phyloP scores from a whole-genome alignment of 495 filamentous ascomycete genomes.

The Astrothelium macrocarpum region DNA sequence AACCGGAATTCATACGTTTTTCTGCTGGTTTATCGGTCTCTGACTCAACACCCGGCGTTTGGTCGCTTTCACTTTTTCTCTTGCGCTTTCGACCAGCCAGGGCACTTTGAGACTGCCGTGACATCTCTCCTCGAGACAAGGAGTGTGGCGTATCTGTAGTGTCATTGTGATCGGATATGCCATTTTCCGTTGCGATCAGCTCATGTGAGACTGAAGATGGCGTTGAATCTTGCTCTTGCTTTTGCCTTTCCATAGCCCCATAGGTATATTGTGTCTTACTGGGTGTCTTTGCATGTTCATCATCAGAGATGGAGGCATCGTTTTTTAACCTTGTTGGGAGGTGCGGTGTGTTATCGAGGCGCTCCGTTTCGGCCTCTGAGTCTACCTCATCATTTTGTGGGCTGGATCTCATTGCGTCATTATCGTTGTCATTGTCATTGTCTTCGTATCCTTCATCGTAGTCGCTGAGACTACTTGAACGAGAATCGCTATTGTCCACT shows the following conservation, averaged over 20 bases:
- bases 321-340: conserved; percentile 11
- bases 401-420: conserved; percentile 39
- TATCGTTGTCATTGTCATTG: conserved; percentile 26
- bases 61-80: conserved; percentile 12
- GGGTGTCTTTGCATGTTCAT: conserved; percentile 23
- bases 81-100: conserved; percentile 12
- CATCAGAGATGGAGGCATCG: conserved; percentile 14
- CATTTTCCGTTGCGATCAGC: neutral
- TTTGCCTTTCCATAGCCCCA: conserved; percentile 24
- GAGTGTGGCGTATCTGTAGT: neutral
- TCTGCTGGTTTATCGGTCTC: conserved; percentile 11
- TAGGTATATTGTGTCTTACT: conserved; percentile 28
- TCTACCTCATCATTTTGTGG: conserved; percentile 53
- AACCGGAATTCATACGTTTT: neutral
- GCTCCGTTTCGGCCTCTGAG: conserved; percentile 97
- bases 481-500: conserved; percentile 24
- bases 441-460: conserved; percentile 70
- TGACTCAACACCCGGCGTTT: conserved; percentile 8
- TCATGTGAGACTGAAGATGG: neutral
- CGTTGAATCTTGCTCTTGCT: conserved; percentile 12
- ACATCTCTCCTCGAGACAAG: neutral
- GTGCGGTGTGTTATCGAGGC: conserved; percentile 83
- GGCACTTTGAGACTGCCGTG: neutral
- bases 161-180: neutral
- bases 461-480: conserved; percentile 77